Evolutionary conservation across 2,329 filamentous ascomycete genomes (phyloP).

Genomic region (Nemania abortiva): DNA sequence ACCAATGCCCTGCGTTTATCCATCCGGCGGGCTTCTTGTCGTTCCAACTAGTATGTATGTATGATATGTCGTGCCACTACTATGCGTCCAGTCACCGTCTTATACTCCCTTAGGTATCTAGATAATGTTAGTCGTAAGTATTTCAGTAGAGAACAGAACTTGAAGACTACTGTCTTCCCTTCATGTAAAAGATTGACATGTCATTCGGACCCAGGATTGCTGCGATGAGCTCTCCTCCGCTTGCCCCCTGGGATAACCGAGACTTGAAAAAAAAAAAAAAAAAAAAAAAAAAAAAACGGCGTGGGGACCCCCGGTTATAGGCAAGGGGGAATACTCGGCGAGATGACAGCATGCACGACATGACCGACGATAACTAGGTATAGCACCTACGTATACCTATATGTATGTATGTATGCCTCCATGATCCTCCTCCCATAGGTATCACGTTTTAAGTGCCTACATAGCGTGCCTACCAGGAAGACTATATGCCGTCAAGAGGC

Average conservation of each 20-base stretch:
- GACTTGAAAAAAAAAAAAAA: background rate
- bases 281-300: too few species aligned
- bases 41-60: background rate
- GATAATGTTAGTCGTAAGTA: conserved; percentile 11
- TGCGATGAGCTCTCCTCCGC: too few species aligned
- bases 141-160: background rate
- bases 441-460: background rate
- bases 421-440: background rate
- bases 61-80: too few species aligned
- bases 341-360: conserved; percentile 1
- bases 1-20: conserved; percentile 1
- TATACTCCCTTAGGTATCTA: background rate
- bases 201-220: too few species aligned
- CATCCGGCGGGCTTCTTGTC: background rate
- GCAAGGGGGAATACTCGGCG: background rate
- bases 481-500: conserved; percentile 9
- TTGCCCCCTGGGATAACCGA: background rate
- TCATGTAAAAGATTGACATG: too few species aligned
- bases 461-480: background rate
- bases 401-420: background rate
- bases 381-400: background rate
- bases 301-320: background rate
- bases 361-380: background rate
- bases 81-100: too few species aligned
- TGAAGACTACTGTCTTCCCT: too few species aligned